Conservation (phyloP, 2,329 filamentous ascomycete genomes). For the Colletotrichum sp. region DNA sequence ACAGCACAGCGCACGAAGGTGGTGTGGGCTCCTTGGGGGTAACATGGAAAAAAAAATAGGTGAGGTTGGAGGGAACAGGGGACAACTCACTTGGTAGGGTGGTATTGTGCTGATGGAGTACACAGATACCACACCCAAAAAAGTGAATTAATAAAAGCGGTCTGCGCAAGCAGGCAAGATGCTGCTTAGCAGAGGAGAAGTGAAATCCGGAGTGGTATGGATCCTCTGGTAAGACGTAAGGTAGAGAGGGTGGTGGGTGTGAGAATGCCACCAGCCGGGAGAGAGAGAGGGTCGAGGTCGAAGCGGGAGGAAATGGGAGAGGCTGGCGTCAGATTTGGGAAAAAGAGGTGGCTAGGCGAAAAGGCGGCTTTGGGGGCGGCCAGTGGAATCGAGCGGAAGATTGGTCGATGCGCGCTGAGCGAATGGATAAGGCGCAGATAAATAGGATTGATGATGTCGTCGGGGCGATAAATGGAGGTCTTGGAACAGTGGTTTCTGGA, state of each 20-base stretch:
- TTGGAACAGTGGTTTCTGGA: not conserved
- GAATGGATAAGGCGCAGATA: not conserved
- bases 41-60: constrained; percentile 9
- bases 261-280: not conserved
- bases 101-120: constrained; percentile 12
- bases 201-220: not conserved
- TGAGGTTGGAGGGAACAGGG: constrained; percentile 20
- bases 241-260: not conserved
- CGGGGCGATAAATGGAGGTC: not conserved
- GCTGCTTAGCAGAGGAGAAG: constrained; percentile 7
- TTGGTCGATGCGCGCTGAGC: not conserved
- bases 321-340: constrained; percentile 5
- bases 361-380: constrained; percentile 7
- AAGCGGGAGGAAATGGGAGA: constrained; percentile 14
- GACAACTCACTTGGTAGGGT: constrained; percentile 11
- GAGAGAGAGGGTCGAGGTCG: not conserved
- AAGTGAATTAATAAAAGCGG: constrained; percentile 13
- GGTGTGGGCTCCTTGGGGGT: constrained; percentile 6
- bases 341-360: constrained; percentile 22
- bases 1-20: not conserved
- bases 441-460: not conserved
- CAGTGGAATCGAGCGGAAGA: constrained; percentile 4
- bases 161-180: constrained; percentile 15
- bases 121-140: constrained; percentile 8
- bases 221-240: not conserved